Conservation (phyloP, 768 basidiomycete genomes). For the Lentinula lateritia region DNA sequence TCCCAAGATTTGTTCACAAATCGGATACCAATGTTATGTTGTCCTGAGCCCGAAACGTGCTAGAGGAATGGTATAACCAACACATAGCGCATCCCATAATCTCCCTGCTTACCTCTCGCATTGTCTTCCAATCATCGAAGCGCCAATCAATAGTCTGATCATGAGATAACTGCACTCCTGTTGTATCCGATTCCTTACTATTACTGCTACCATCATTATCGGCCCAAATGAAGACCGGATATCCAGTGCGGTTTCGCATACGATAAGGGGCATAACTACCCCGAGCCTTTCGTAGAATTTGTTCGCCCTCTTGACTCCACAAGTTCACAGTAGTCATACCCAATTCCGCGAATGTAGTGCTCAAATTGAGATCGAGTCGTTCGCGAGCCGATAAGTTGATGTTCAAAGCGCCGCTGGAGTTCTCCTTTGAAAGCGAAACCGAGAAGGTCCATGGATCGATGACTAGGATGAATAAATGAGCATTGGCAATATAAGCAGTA, state of each 20-base stretch:
- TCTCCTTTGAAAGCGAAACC: conserved; percentile 53
- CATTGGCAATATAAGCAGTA: conserved; percentile 1
- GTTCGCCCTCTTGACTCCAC: conserved; percentile 70
- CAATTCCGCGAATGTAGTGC: conserved; percentile 85
- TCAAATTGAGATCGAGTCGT: conserved; percentile 86
- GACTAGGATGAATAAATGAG: conserved; percentile 37
- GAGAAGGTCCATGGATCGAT: conserved; percentile 96
- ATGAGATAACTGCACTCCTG: conserved; percentile 58
- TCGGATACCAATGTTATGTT: conserved; percentile 84
- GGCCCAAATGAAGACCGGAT: conserved; percentile 80
- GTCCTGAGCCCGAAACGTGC: conserved; percentile 59
- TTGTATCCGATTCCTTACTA: conserved; percentile 33
- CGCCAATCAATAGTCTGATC: conserved; percentile 88
- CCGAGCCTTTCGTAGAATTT: conserved; percentile 67
- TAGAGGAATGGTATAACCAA: conserved; percentile 17
- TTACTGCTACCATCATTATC: conserved; percentile 56
- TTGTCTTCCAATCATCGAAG: conserved; percentile 93
- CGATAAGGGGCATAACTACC: conserved; percentile 93
- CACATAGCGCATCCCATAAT: neutral
- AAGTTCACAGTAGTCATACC: conserved; percentile 67
- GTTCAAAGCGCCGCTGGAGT: conserved; percentile 43
- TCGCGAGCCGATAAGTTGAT: conserved; percentile 69
- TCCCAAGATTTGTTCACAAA: conserved; percentile 89
- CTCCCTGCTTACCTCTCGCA: conserved; percentile 66
- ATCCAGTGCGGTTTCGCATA: conserved; percentile 87